Base-by-base conservation (phyloP, 2,329 filamentous ascomycete genomes). In the Monosporascus ibericus region DNA sequence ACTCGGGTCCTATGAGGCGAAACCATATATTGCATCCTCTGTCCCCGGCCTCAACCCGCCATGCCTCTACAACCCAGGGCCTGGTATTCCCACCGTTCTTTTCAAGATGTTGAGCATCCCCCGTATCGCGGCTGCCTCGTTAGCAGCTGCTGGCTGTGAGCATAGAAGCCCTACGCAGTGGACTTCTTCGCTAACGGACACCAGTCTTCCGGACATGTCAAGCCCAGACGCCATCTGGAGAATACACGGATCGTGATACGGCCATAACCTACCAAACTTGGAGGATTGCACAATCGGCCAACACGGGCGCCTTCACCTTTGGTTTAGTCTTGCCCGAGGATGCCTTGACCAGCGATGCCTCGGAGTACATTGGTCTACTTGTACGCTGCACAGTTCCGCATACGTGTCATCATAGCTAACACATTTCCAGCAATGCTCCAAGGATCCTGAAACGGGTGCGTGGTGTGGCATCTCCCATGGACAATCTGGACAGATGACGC, bases 401-500 rank as follows among this genome's bases (percentile, higher is more conserved):
- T 25, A n/a, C 11, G 2, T 27, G 15, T 15, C 5, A 46, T 9
- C n/a, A 44, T 36, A 44, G 44, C 58, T 62, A 48, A 59, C 48
- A 11, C 37, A 34, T 15, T 34, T 46, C 44, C 58, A 67, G 65
- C 57, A 59, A 64, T 67, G 65, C 37, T 50, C 61, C 7, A 59
- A 46, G 17, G n/a, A 46, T 11, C n/a, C 42, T 17, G 42, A 18
- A 15, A 46, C 42, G 42, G 24, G 53, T 5, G 65, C 63, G 3
- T 67, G 65, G 65, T 67, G 65, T 22, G 65, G 65, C 52, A 38
- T 67, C 39, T 67, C 64, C 44, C 59, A 64, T 48, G 65, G 64
- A 50, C 50, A 66, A 53, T 66, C 65, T 7, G 65, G 65, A n/a
- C 64, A 67, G 55, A 67, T 67, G 65, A 67, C 64, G 9, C 57